Base-by-base conservation (phyloP, 768 basidiomycete species). In the Thelephora aurantiotincta region DNA sequence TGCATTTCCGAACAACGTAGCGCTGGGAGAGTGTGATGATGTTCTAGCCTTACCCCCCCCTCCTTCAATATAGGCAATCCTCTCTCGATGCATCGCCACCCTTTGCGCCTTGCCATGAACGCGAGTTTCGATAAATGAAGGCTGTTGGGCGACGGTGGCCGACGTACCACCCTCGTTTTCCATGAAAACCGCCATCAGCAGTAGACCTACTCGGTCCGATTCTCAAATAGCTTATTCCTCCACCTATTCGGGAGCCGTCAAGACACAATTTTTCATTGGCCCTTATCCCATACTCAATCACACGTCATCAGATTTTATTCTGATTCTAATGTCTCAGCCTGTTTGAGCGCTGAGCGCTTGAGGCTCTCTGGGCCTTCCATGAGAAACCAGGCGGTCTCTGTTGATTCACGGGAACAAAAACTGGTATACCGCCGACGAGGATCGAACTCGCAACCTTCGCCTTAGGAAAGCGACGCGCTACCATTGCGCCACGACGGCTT, bases 381-480 rank as follows among this genome's bases (percentile, higher is more conserved):
- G 20, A 3, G 37, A 11, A 41, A 4, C 7, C 20, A 11, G 16
- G 16, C 4, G 44, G 34, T 9, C 16, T 18, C 35, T 42, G n/a
- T n/a, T n/a, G 5, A 34, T 36, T 18, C n/a, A 26, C 16, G 43
- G 14, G 16, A 12, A 20, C 22, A 30, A n/a, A 33, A 45, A 46
- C 36, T 13, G n/a, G 23, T 12, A 12, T 49, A 49, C 48, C 48
- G 33, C 22, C 44, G 48, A 36, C 44, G 48, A 35, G 49, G 35
- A 19, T 50, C 49, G 49, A 50, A 50, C 49, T 38, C 49, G 41
- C 49, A 50, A 43, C 44, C 49, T 48, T 48, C 33, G 44, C 49
- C 49, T n/a, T 50, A 50, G 49, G 49, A 50, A 48, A 48, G 49
- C 44, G 33, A 50, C 46, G 49, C 49, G n/a, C 47, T 50, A 50